Evolutionary conservation across 352 stramenopile genomes (phyloP).

Genomic region (Hyaloperonospora brassicae): DNA sequence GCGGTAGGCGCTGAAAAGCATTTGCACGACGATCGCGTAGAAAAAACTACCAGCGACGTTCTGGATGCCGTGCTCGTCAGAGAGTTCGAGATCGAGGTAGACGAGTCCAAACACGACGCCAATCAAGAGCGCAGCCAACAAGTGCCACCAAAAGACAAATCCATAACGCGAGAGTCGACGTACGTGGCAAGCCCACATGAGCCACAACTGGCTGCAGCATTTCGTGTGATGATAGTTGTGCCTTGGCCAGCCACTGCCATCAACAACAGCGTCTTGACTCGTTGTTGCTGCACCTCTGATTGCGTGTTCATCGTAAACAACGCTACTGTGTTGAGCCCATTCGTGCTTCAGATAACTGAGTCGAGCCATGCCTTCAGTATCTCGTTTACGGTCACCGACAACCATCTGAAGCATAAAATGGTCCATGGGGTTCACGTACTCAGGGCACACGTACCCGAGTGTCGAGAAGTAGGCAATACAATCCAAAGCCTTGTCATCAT

Average conservation of each 20-base stretch:
- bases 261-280: neutral
- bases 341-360: constrained; percentile 33
- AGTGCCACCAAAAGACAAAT: constrained; percentile 22
- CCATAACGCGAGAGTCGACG: constrained; percentile 31
- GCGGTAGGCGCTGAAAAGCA: constrained; percentile 24
- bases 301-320: neutral
- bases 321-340: constrained; percentile 22
- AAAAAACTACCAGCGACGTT: constrained; percentile 40
- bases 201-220: neutral
- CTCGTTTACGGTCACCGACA: constrained; percentile 40
- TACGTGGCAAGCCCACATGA: constrained; percentile 21
- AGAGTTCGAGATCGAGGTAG: constrained; percentile 35
- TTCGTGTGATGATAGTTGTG: neutral
- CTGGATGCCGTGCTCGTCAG: constrained; percentile 34
- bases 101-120: constrained; percentile 33
- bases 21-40: constrained; percentile 40
- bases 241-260: neutral
- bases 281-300: neutral
- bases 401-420: constrained; percentile 61
- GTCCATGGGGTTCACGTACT: constrained; percentile 45
- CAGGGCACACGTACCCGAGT: constrained; percentile 33
- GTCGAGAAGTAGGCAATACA: constrained; percentile 42
- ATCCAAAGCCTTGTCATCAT: constrained; percentile 37
- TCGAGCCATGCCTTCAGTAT: constrained; percentile 22
- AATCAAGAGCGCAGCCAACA: constrained; percentile 28